Base-by-base conservation (phyloP, 2,329 filamentous ascomycete species). In the Aciculosporium take region DNA sequence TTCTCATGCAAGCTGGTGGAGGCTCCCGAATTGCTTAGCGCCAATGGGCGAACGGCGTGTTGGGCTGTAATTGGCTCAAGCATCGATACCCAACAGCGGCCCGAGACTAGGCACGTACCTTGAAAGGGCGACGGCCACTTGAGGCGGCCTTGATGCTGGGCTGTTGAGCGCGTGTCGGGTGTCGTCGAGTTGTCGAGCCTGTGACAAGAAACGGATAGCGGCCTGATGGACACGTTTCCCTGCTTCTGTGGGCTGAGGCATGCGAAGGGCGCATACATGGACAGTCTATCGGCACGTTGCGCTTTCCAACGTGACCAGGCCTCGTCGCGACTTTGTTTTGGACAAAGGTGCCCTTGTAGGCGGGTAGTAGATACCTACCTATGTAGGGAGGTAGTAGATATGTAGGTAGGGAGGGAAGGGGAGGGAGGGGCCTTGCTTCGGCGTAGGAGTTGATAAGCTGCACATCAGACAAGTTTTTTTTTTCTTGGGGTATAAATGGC, bases 71-170 rank as follows among this genome's bases (percentile, higher is more conserved):
- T 55, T 56, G 54, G 58, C 49, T 47, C 48, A 53, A 50, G 58
- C 58, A 54, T 62, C 58, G 60, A 51, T 63, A 59, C 60, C 60
- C 60, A 61, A 62, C 56, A 44, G 48, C 43, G 41, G 45, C 47
- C 47, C 45, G 42, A 49, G 43, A 43, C 40, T 17, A 37, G 35
- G n/a, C 20, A 36, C 37, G 37, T 36, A 40, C 42, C 40, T 39
- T 29, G 41, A 25, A 37, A 18, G 15, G n/a, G 7, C 20, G 27
- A 31, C 37, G 21, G 35, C 35, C 4, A 24, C 25, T 32, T 20
- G n/a, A 23, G 20, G 21, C 17, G 21, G 13, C 21, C 21, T 27
- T 28, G 24, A 25, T 37, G 9, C 32, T 24, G 12, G n/a, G 21
- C 36, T 28, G 29, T 9, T 18, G 5, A 25, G n/a, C 20, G n/a